Percentiles rank a stretch among this genome's conserved stretches.
Conservation (phyloP, 2,329 filamentous ascomycete species). For the Ascochyta koolunga region DNA sequence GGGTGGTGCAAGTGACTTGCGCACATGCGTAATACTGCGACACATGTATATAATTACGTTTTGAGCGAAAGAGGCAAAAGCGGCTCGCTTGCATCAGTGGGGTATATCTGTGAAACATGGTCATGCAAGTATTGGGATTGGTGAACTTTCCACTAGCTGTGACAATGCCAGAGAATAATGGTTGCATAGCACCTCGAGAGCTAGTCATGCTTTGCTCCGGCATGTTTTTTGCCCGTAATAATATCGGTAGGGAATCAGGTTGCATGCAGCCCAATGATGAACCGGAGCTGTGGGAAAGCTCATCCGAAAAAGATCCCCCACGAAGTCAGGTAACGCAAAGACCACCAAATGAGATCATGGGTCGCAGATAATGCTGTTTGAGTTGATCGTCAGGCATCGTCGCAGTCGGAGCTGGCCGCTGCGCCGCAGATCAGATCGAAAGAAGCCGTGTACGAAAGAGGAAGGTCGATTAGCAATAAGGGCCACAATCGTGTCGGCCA, state of each 20-base stretch:
- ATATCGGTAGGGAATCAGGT: not conserved
- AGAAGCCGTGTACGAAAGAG: slow-evolving; percentile 18
- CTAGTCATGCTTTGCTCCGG: not conserved
- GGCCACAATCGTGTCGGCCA: slow-evolving; percentile 17
- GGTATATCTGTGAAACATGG: not conserved
- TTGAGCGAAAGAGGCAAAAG: not conserved
- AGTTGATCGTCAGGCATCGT: slow-evolving; percentile 8
- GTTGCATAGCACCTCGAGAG: not conserved
- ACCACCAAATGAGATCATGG: slow-evolving; percentile 8
- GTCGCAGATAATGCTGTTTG: not conserved
- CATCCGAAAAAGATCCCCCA: not conserved
- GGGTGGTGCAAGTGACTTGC: slow-evolving; percentile 12
- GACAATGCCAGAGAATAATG: not conserved
- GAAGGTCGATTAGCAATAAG: slow-evolving; percentile 23
- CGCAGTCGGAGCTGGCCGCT: slow-evolving; percentile 18
- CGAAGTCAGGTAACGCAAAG: not conserved
- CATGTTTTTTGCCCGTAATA: not conserved
- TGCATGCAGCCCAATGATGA: not conserved
- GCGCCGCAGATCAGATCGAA: slow-evolving; percentile 13
- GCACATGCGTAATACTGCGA: slow-evolving; percentile 2
- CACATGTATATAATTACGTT: not conserved
- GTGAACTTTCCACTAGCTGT: not conserved
- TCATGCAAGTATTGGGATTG: not conserved
- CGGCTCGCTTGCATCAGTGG: not conserved
- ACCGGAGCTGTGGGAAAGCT: not conserved